Conservation (phyloP, 2,329 filamentous ascomycete genomes). For the Fusarium domesticum region DNA sequence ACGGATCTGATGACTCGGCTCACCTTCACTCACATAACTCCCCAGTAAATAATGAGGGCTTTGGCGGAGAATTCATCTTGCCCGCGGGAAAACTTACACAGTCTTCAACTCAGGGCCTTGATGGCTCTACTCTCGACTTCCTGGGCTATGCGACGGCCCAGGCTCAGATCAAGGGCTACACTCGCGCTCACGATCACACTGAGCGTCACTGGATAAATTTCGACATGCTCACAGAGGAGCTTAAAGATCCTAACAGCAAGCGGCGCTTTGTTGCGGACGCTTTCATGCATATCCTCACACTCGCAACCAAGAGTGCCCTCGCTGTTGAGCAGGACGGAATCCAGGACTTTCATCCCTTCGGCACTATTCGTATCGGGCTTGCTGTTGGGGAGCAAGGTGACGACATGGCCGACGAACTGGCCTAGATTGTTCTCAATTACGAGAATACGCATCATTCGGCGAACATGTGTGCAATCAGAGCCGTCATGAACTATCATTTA, state of each 20-base stretch:
- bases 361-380: conserved; percentile 46
- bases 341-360: conserved; percentile 40
- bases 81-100: conserved; percentile 30
- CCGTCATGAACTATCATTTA: neutral
- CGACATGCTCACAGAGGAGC: conserved; percentile 62
- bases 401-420: conserved; percentile 21
- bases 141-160: conserved; percentile 41
- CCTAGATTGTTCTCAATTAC: conserved; percentile 7
- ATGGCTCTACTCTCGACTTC: conserved; percentile 46
- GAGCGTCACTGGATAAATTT: conserved; percentile 58
- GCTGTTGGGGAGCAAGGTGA: conserved; percentile 16
- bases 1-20: conserved; percentile 35
- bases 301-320: conserved; percentile 65
- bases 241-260: conserved; percentile 60
- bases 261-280: conserved; percentile 68
- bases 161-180: conserved; percentile 33
- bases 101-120: conserved; percentile 38
- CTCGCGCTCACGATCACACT: conserved; percentile 33
- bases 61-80: conserved; percentile 16
- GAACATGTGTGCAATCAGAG: neutral
- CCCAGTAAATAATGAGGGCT: conserved; percentile 29
- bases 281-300: conserved; percentile 68
- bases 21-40: conserved; percentile 30
- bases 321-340: conserved; percentile 57
- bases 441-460: neutral